Evolutionary conservation across 2,329 filamentous ascomycete genomes (phyloP), one percentile per base, ranked within the genome.

Genomic region (Ophiobolus disseminans): DNA sequence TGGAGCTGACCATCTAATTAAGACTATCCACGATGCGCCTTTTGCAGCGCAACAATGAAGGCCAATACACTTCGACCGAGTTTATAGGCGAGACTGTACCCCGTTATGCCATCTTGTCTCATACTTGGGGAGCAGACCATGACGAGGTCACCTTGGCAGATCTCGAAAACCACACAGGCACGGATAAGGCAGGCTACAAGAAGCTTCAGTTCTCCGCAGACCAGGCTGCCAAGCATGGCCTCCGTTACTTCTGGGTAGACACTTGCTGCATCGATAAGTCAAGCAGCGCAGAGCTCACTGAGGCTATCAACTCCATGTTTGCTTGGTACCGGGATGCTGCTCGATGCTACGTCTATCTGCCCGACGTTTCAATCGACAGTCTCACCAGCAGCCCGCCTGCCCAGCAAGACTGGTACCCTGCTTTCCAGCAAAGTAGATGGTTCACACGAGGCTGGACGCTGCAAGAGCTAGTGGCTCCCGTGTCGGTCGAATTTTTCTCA

Each of bases 401-500:
- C 17, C 9, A 26, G n/a, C 14, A 26, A 39, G 14, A 26, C 4
- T 39, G 35, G 19, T 23, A 22, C 3, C 35, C 19, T 23, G 35
- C 35, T 23, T 38, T 39, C 8, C 36, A 17, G 21, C 11, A 39
- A 26, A 39, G 36, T 26, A 25, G 36, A 17, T 25, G n/a, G n/a
- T n/a, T n/a, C n/a, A n/a, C n/a, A n/a, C n/a, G n/a, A n/a, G n/a
- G n/a, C n/a, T n/a, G n/a, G n/a, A n/a, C n/a, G n/a, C n/a, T n/a
- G n/a, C n/a, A n/a, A n/a, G n/a, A n/a, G n/a, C n/a, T n/a, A n/a
- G n/a, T 39, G 13, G 37, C 43, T 41, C 39, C 37, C 5, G 40
- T 11, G 22, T 31, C 36, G 10, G 48, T 51, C 14, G 43, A 46
- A 16, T 51, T 51, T 25, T 51, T 42, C 35, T 53, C 50, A 7